These are phyloP conservation scores for Lecanicillium sp. DNA, from an alignment of 2,329 filamentous ascomycete genomes.

Conservation along the genomic window DNA sequence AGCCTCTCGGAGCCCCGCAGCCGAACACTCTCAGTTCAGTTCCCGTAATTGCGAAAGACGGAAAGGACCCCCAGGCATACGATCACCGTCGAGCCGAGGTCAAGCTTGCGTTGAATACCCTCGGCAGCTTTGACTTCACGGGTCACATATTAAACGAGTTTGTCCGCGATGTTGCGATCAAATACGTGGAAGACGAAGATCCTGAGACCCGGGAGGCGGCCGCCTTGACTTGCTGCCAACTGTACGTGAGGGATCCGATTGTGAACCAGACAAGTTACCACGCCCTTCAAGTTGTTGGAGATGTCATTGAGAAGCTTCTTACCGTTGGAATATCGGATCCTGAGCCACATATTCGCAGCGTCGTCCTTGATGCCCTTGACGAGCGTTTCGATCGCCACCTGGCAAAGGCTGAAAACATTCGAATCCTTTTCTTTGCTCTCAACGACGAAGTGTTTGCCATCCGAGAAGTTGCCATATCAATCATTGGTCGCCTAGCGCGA, in stretches of 20 bases:
- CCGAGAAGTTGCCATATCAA: slow-evolving; percentile 87
- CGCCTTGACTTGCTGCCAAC: slow-evolving; percentile 91
- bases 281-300: slow-evolving; percentile 91
- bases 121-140: slow-evolving; percentile 96
- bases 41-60: slow-evolving; percentile 78
- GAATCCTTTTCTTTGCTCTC: slow-evolving; percentile 87
- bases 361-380: slow-evolving; percentile 82
- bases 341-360: slow-evolving; percentile 79
- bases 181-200: slow-evolving; percentile 95
- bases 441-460: slow-evolving; percentile 94
- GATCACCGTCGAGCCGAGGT: slow-evolving; percentile 79
- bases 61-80: slow-evolving; percentile 72
- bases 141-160: slow-evolving; percentile 96
- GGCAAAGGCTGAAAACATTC: slow-evolving; percentile 95
- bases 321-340: slow-evolving; percentile 92
- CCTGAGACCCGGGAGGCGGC: slow-evolving; percentile 88
- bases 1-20: slow-evolving; percentile 82
- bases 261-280: slow-evolving; percentile 97
- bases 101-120: slow-evolving; percentile 83
- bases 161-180: slow-evolving; percentile 93
- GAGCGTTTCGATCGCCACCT: slow-evolving; percentile 91
- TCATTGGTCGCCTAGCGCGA: slow-evolving; percentile 85
- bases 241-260: slow-evolving; percentile 94
- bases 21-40: slow-evolving; percentile 71
- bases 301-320: slow-evolving; percentile 93